A percentile compares a stretch with the other conserved stretches of the same genome.
Evolutionary conservation across 1,284 basidiomycete genomes (phyloP).

Genomic region (Singerocomus inundabilis): DNA sequence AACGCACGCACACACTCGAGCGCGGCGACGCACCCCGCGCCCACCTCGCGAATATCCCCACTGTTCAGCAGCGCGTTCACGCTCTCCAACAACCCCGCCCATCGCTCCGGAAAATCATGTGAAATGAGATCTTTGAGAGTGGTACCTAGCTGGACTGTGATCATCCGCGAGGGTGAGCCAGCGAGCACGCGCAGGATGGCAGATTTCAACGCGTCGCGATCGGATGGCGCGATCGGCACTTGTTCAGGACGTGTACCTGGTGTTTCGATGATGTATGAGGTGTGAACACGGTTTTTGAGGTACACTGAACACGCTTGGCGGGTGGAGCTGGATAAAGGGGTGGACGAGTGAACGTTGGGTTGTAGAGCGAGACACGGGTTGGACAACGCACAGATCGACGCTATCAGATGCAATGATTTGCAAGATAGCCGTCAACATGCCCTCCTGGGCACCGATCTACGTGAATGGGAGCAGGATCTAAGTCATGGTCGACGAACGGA

Average conservation of each 20-base stretch:
- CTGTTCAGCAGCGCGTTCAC: conserved; percentile 65
- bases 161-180: conserved; percentile 58
- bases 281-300: conserved; percentile 81
- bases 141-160: conserved; percentile 72
- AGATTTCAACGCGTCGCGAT: conserved; percentile 66
- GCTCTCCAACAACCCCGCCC: conserved; percentile 63
- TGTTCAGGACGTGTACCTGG: conserved; percentile 53
- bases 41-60: conserved; percentile 64
- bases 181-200: conserved; percentile 69
- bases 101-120: conserved; percentile 73
- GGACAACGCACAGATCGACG: conserved; percentile 70
- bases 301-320: conserved; percentile 81
- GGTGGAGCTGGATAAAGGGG: conserved; percentile 50
- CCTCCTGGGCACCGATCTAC: conserved; percentile 74
- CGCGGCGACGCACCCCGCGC: conserved; percentile 73
- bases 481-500: conserved; percentile 2
- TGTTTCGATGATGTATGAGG: conserved; percentile 54
- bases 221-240: conserved; percentile 57
- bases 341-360: neutral
- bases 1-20: conserved; percentile 77
- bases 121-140: conserved; percentile 69
- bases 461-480: conserved; percentile 8
- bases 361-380: neutral
- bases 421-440: conserved; percentile 73
- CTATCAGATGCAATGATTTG: conserved; percentile 77